These are phyloP conservation scores for Pelargonium citronellum DNA, from an alignment of 441 rosid species.

Conservation along the genomic window DNA sequence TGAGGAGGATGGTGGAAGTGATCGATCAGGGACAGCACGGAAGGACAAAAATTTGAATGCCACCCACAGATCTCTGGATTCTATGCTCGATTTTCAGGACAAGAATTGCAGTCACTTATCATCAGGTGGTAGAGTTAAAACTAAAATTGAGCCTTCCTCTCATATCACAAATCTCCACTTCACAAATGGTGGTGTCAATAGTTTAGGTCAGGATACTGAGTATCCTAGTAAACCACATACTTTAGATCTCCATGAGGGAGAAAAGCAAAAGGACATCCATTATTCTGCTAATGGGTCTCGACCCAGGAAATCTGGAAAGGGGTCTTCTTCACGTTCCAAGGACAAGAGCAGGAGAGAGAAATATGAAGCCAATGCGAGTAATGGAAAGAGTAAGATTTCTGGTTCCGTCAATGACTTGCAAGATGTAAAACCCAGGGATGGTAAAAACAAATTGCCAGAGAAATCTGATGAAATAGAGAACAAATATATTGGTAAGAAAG, in stretches of 20 bases:
- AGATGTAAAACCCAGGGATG: constrained; percentile 38
- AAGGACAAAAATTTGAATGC: constrained; percentile 33
- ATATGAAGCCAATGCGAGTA: constrained; percentile 34
- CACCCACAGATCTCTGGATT: constrained; percentile 41
- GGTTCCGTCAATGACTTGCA: constrained; percentile 21
- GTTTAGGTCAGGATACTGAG: constrained; percentile 33
- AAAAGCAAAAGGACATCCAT: constrained; percentile 41
- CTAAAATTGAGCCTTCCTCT: constrained; percentile 34
- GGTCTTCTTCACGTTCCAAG: constrained; percentile 56
- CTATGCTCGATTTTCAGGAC: constrained; percentile 44
- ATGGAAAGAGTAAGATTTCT: constrained; percentile 28
- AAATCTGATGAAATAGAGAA: constrained; percentile 35
- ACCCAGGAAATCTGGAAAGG: constrained; percentile 56
- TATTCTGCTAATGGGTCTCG: constrained; percentile 37
- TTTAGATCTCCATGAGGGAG: constrained; percentile 36
- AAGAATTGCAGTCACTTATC: constrained; percentile 30
- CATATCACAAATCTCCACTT: constrained; percentile 30
- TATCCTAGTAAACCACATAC: constrained; percentile 29
- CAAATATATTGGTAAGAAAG: constrained; percentile 40
- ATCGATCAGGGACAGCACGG: constrained; percentile 43
- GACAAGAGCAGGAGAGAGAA: constrained; percentile 47
- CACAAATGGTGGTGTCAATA: constrained; percentile 42
- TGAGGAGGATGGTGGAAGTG: constrained; percentile 61
- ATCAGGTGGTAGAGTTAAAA: constrained; percentile 44
- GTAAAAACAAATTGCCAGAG: constrained; percentile 39